These are phyloP conservation scores for Thelonectria olida DNA, from an alignment of 2,329 filamentous ascomycete species.

Conservation along the genomic window DNA sequence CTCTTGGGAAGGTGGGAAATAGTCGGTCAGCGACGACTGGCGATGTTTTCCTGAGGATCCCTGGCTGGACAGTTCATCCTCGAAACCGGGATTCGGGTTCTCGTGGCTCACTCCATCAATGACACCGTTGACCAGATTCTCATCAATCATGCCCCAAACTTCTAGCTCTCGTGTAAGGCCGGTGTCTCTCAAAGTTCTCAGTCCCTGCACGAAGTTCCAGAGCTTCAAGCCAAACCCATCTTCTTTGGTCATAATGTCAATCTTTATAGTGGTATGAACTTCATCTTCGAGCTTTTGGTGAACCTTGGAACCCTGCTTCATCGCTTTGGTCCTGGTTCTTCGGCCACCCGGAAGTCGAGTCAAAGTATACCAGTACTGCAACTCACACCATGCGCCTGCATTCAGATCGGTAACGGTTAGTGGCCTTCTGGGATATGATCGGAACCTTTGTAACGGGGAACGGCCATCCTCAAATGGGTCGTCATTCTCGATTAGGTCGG, in stretches of 20 bases:
- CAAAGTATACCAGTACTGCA: conserved; percentile 91
- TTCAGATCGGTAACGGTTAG: conserved; percentile 90
- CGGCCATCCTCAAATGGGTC: conserved; percentile 44
- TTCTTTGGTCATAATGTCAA: conserved; percentile 78
- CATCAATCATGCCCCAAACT: conserved; percentile 86
- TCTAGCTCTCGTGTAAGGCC: conserved; percentile 81
- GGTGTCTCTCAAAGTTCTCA: conserved; percentile 76
- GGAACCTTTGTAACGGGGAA: conserved; percentile 79
- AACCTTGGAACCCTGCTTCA: conserved; percentile 82
- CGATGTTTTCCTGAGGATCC: conserved; percentile 38
- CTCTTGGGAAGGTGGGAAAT: conserved; percentile 44
- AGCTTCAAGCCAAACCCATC: conserved; percentile 84
- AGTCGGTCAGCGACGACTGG: conserved; percentile 53
- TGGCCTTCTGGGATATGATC: conserved; percentile 78
- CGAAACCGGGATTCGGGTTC: conserved; percentile 77
- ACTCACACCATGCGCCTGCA: conserved; percentile 92
- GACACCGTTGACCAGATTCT: conserved; percentile 85
- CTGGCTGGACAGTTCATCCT: conserved; percentile 62
- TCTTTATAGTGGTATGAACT: conserved; percentile 78
- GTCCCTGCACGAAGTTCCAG: conserved; percentile 91
- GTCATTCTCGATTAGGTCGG: conserved; percentile 15
- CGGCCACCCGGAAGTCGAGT: conserved; percentile 75
- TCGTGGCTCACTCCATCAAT: conserved; percentile 86
- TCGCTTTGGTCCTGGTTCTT: conserved; percentile 79
- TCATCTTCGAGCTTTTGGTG: conserved; percentile 88